Conservation (phyloP, 1,284 basidiomycete genomes). For the Papiliotrema flavescens region DNA sequence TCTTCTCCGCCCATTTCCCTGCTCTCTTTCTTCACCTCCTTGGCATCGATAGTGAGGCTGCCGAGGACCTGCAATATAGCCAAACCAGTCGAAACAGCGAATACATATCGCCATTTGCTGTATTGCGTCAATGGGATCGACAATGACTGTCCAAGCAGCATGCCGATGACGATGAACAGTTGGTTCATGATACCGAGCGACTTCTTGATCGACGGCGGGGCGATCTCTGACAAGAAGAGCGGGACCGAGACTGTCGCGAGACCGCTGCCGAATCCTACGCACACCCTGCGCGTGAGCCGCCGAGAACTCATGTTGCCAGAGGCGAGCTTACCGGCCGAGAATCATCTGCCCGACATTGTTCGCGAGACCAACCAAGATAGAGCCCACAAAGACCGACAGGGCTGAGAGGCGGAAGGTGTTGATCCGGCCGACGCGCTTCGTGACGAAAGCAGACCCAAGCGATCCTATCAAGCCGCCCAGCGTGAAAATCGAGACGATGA, state of each 20-base stretch:
- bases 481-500: constrained; percentile 50
- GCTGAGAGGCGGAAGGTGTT: constrained; percentile 28
- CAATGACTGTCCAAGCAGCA: constrained; percentile 46
- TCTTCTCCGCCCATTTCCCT: constrained; percentile 7
- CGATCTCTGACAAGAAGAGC: constrained; percentile 48
- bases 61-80: constrained; percentile 43
- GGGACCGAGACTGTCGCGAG: constrained; percentile 50
- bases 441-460: constrained; percentile 22
- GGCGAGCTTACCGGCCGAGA: constrained; percentile 31
- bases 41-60: constrained; percentile 17
- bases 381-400: constrained; percentile 21
- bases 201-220: constrained; percentile 43
- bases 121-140: constrained; percentile 40
- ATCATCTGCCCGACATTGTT: constrained; percentile 23
- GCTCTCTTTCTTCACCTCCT: background rate
- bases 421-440: constrained; percentile 18
- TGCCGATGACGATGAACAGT: constrained; percentile 45
- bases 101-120: constrained; percentile 44
- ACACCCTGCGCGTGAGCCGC: constrained; percentile 19
- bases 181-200: constrained; percentile 52
- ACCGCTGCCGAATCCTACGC: constrained; percentile 50
- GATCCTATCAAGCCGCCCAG: constrained; percentile 50
- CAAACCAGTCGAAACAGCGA: constrained; percentile 31
- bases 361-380: constrained; percentile 17
- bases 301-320: too few species aligned